These are phyloP conservation scores for Nothomitra cinnamomea DNA, from an alignment of 2,329 filamentous ascomycete genomes.

Conservation along the genomic window DNA sequence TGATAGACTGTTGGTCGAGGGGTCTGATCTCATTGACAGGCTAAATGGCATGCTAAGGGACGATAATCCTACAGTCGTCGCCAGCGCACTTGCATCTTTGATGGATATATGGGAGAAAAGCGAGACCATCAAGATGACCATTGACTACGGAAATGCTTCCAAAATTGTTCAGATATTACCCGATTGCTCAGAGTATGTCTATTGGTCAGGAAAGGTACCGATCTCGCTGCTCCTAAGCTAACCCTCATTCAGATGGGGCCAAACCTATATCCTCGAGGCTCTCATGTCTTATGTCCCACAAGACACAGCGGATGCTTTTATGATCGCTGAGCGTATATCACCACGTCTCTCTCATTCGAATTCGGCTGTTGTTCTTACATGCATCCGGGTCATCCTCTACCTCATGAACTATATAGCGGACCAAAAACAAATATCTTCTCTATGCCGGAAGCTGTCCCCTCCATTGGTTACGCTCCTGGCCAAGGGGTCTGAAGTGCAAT, in stretches of 20 bases:
- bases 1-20: slow-evolving; percentile 76
- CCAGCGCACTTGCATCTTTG: slow-evolving; percentile 73
- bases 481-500: slow-evolving; percentile 97
- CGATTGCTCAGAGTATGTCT: slow-evolving; percentile 82
- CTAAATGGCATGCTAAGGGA: slow-evolving; percentile 82
- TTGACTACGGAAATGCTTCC: slow-evolving; percentile 92
- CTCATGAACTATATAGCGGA: slow-evolving; percentile 97
- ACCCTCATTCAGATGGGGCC: slow-evolving; percentile 58
- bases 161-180: slow-evolving; percentile 95
- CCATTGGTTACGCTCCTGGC: slow-evolving; percentile 87
- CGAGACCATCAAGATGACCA: slow-evolving; percentile 92
- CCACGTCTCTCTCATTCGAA: slow-evolving; percentile 96
- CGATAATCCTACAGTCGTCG: slow-evolving; percentile 94
- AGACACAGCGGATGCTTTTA: slow-evolving; percentile 69
- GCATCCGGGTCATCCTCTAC: slow-evolving; percentile 90
- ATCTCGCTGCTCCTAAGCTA: slow-evolving; percentile 7
- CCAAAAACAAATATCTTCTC: slow-evolving; percentile 66
- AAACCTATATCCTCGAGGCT: slow-evolving; percentile 95
- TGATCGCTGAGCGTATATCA: slow-evolving; percentile 83
- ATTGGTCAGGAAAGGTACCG: not conserved
- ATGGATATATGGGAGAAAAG: slow-evolving; percentile 99
- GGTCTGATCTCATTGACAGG: slow-evolving; percentile 78
- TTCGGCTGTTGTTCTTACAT: slow-evolving; percentile 88
- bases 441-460: slow-evolving; percentile 87
- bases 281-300: slow-evolving; percentile 96